Evolutionary conservation across 2,329 filamentous ascomycete species (phyloP).

Genomic region (Pseudomassariella vexata): DNA sequence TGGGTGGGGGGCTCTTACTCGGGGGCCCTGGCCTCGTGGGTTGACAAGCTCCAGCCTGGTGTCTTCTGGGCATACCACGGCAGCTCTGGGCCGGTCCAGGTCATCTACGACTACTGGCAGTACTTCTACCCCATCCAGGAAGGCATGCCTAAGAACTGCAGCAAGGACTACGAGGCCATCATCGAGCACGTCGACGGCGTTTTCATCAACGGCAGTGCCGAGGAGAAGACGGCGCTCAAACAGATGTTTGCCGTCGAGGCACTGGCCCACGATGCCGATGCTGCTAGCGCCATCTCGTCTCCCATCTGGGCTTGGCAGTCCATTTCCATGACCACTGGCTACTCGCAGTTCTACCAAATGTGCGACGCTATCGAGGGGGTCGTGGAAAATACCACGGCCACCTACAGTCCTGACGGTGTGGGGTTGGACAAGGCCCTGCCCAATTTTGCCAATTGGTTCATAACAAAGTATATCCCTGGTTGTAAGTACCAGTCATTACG

Average conservation of each 20-base stretch:
- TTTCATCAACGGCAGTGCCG: slow-evolving; percentile 32
- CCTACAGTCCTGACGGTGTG: slow-evolving; percentile 36
- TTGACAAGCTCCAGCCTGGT: slow-evolving; percentile 42
- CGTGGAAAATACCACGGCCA: slow-evolving; percentile 16
- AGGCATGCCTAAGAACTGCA: slow-evolving; percentile 55
- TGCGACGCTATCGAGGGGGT: slow-evolving; percentile 27
- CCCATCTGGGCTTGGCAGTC: slow-evolving; percentile 28
- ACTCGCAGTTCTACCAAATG: slow-evolving; percentile 29
- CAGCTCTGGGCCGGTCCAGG: slow-evolving; percentile 49
- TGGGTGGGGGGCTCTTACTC: slow-evolving; percentile 50
- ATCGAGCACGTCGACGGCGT: slow-evolving; percentile 49
- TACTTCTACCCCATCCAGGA: slow-evolving; percentile 52
- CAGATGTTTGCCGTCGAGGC: slow-evolving; percentile 43
- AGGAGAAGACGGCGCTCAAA: slow-evolving; percentile 40
- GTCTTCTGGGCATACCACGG: slow-evolving; percentile 57
- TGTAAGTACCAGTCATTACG: too few species aligned
- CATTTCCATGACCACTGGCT: slow-evolving; percentile 26
- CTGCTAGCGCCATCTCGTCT: slow-evolving; percentile 29
- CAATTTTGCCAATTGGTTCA: slow-evolving; percentile 51
- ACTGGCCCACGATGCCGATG: slow-evolving; percentile 46
- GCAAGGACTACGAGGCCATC: slow-evolving; percentile 42
- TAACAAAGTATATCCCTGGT: slow-evolving; percentile 35
- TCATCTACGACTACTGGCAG: slow-evolving; percentile 51
- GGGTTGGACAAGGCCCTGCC: slow-evolving; percentile 45
- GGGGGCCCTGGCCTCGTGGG: slow-evolving; percentile 51